These are phyloP conservation scores for Geoglossum glabrum DNA, from an alignment of 495 filamentous ascomycete genomes.

Conservation along the genomic window DNA sequence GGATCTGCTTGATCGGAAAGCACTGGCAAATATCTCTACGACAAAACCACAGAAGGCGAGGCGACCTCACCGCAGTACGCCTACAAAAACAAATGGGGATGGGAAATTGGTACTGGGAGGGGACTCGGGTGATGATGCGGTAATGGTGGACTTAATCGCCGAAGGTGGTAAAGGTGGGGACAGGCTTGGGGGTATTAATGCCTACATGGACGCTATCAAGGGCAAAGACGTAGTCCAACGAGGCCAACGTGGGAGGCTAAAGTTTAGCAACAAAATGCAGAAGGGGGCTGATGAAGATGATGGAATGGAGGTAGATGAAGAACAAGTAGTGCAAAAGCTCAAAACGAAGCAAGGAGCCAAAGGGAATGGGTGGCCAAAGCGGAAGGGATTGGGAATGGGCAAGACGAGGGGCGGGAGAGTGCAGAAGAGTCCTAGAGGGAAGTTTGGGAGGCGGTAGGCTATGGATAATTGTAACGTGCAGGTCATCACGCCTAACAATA, in stretches of 20 bases:
- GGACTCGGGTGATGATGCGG: conserved; percentile 20
- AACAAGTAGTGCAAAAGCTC: conserved; percentile 23
- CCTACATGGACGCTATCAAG: conserved; percentile 78
- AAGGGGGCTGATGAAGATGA: conserved; percentile 36
- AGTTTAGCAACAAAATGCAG: conserved; percentile 55
- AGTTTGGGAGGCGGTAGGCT: background rate
- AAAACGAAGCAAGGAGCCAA: conserved; percentile 26
- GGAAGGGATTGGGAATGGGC: conserved; percentile 1
- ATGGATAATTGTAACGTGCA: background rate
- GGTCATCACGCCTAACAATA: background rate
- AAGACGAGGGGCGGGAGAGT: background rate
- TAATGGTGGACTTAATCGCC: conserved; percentile 34
- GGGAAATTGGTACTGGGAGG: conserved; percentile 64
- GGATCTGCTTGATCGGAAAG: conserved; percentile 72
- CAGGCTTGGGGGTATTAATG: conserved; percentile 48
- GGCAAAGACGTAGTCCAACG: conserved; percentile 64
- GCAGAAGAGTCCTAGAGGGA: conserved; percentile 2
- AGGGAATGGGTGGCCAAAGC: background rate
- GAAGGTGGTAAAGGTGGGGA: conserved; percentile 22
- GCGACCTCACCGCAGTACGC: conserved; percentile 23
- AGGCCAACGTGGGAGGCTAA: conserved; percentile 68
- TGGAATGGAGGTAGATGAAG: conserved; percentile 56
- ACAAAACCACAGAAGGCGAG: conserved; percentile 53
- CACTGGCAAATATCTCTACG: conserved; percentile 80
- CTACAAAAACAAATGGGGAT: conserved; percentile 57